These are phyloP conservation scores for Neofusicoccum sp. DNA, from an alignment of 2,329 filamentous ascomycete species.

Conservation along the genomic window DNA sequence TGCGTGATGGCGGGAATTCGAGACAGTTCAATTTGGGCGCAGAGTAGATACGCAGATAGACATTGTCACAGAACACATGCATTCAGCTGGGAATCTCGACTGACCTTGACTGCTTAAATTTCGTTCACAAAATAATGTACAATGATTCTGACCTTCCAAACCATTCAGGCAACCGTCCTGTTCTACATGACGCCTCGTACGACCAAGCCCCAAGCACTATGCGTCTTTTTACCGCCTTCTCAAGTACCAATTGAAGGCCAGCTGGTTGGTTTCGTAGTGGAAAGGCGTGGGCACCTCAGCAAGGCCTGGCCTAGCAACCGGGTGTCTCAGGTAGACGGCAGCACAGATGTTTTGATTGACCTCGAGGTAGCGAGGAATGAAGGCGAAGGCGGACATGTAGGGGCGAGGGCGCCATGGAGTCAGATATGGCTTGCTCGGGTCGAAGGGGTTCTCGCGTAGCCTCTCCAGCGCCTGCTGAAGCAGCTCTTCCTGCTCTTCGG, in stretches of 20 bases:
- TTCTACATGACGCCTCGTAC: slow-evolving; percentile 13
- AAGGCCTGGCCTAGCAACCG: slow-evolving; percentile 77
- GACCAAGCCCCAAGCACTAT: not conserved
- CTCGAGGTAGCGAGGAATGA: slow-evolving; percentile 92
- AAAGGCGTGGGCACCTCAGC: slow-evolving; percentile 80
- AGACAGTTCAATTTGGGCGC: too few relatives aligned
- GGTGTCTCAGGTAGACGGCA: slow-evolving; percentile 91
- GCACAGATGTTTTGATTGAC: slow-evolving; percentile 97
- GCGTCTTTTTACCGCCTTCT: slow-evolving; percentile 60
- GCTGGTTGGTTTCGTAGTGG: slow-evolving; percentile 64
- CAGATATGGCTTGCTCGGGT: slow-evolving; percentile 76
- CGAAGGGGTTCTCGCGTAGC: slow-evolving; percentile 68
- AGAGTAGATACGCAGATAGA: too few relatives aligned
- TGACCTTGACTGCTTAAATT: slow-evolving; percentile 6
- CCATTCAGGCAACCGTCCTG: not conserved
- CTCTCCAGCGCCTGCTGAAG: slow-evolving; percentile 59
- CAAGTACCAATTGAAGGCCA: slow-evolving; percentile 94
- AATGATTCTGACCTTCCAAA: slow-evolving; percentile 5
- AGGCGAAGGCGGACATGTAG: slow-evolving; percentile 89
- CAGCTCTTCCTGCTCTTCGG: slow-evolving; percentile 49
- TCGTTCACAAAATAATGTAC: slow-evolving; percentile 12
- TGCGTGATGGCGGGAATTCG: too few relatives aligned
- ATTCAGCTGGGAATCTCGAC: not conserved
- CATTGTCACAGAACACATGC: not conserved
- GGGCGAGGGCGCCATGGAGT: slow-evolving; percentile 87